A percentile compares a stretch with the other conserved stretches of the same genome.
Evolutionary conservation across 208 protist genomes (phyloP).

Genomic region (Acanthamoeba sp.): DNA sequence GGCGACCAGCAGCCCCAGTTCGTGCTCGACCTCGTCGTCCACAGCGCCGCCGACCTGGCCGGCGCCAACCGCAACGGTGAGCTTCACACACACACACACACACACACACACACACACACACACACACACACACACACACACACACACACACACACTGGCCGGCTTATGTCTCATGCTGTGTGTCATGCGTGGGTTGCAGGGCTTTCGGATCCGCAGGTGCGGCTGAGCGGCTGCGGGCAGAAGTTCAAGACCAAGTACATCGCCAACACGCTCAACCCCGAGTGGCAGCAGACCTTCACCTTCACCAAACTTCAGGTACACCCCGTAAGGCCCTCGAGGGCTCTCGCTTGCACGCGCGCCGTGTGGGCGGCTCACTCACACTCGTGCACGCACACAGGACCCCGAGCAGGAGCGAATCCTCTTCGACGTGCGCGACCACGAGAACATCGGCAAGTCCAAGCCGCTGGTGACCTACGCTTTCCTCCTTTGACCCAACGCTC

Average conservation of each 20-base stretch:
- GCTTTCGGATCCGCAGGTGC: constrained; percentile 12
- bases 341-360: too few relatives aligned
- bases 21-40: background rate
- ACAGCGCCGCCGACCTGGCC: background rate
- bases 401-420: background rate
- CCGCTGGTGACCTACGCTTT: background rate
- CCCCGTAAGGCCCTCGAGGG: too few relatives aligned
- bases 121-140: background rate
- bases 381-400: background rate
- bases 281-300: constrained; percentile 2
- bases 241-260: constrained; percentile 34
- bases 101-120: too few relatives aligned
- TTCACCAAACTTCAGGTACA: background rate
- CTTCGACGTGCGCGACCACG: constrained; percentile 13
- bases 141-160: too few relatives aligned
- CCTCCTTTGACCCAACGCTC: background rate
- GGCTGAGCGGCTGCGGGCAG: background rate
- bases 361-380: too few relatives aligned
- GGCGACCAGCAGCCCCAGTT: background rate
- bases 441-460: constrained; percentile 25
- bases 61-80: constrained; percentile 2
- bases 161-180: too few relatives aligned
- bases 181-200: background rate
- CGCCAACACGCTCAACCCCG: constrained; percentile 16
- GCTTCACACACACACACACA: background rate